A percentile compares a stretch with the other conserved stretches of the same genome.
These are phyloP conservation scores for Elongisporangium prolatum DNA, from an alignment of 352 stramenopile genomes.

Conservation along the genomic window DNA sequence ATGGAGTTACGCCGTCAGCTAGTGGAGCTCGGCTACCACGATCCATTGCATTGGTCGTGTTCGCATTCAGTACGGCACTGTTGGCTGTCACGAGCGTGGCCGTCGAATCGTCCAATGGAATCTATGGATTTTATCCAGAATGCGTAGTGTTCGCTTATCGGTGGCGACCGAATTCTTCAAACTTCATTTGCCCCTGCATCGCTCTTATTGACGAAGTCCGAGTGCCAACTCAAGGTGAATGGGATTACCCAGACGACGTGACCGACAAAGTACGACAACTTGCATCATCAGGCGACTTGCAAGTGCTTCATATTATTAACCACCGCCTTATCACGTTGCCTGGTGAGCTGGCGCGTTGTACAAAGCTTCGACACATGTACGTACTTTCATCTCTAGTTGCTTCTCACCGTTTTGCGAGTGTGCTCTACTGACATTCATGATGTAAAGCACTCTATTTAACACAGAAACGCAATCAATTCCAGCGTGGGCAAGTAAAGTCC, in stretches of 20 bases:
- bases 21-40: not conserved
- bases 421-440: too few species aligned
- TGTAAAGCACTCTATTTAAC: conserved; percentile 41
- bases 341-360: conserved; percentile 20
- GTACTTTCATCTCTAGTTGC: conserved; percentile 1
- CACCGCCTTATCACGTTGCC: conserved; percentile 20
- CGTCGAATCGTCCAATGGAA: conserved; percentile 1
- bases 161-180: conserved; percentile 5
- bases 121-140: conserved; percentile 1
- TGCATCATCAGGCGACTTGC: conserved; percentile 16
- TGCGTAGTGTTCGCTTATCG: conserved; percentile 12
- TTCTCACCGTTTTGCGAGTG: too few species aligned
- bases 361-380: conserved; percentile 24
- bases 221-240: conserved; percentile 3
- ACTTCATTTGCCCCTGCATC: conserved; percentile 17
- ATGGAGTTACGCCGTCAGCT: not conserved
- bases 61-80: conserved; percentile 1
- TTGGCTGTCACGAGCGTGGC: conserved; percentile 5
- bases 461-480: conserved; percentile 29
- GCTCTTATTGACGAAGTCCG: conserved; percentile 14
- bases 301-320: conserved; percentile 33
- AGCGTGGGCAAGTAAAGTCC: conserved; percentile 24
- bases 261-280: conserved; percentile 25
- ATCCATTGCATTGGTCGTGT: not conserved
- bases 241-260: conserved; percentile 20